Base-by-base conservation (phyloP, 345 rosid genomes). In the Hypericum perforatum region DNA sequence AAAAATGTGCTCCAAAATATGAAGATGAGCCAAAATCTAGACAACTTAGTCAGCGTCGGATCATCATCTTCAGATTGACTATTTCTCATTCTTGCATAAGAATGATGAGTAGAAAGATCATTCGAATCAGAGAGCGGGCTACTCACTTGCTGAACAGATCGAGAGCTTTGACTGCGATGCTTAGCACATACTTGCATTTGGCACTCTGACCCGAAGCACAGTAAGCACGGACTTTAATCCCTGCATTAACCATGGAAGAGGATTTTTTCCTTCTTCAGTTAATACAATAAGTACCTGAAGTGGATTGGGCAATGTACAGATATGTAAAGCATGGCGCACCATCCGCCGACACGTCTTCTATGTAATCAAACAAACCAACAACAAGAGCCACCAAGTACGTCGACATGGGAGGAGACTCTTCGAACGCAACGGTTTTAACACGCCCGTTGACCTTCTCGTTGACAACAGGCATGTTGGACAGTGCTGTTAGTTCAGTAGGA, bases 321-420 rank as follows among this genome's bases (percentile, higher is more conserved):
- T 22, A 22, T 22, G 32, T 1, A 22, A 22, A 22, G 32, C 32
- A 22, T 22, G 32, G n/a, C 62, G 37, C 63, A 77, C 78, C 82
- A 63, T 68, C 57, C 2, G 60, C 45, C 0, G 70, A 55, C 40
- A 55, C 53, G 14, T 71, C 73, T 51, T 78, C 75, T 16, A 78
- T 51, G 52, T 69, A 44, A 65, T 65, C 73, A 16, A 74, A 71
- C n/a, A 63, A 55, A 49, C 82, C 82, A 46, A 74, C 64, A 29
- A 69, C 71, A 39, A 74, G 11, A 5, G 79, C 79, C 54, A 74
- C 70, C 68, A 77, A 59, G 69, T 71, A 77, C 45, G 69, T 74
- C 29, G 82, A 77, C 76, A 77, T 69, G 50, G 57, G 50, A 3
- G 66, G 78, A 32, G 82, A 65, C 45, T 61, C 73, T 45, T 74